A percentile compares a stretch with the other conserved stretches of the same genome.
phyloP scores from a whole-genome alignment of 768 basidiomycete genomes.

The Hericium coralloides region DNA sequence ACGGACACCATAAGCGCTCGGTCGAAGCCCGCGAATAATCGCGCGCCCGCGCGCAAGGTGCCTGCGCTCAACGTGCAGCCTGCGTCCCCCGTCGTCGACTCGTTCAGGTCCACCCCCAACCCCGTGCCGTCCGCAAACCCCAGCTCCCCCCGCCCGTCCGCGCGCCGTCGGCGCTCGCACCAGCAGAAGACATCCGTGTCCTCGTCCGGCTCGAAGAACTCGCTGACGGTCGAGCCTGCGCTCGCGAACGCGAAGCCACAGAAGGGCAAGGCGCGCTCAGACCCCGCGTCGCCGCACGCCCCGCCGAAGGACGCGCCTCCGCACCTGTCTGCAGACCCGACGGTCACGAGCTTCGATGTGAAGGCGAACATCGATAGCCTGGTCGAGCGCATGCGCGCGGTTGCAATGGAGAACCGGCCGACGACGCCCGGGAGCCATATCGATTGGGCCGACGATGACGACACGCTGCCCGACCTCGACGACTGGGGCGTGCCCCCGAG shows the following conservation, averaged over 20 bases:
- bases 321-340: conserved; percentile 34
- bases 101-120: background rate
- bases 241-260: conserved; percentile 14
- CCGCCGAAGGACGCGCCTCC: conserved; percentile 50
- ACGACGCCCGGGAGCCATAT: conserved; percentile 71
- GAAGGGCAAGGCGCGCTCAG: conserved; percentile 6
- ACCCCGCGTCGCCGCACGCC: conserved; percentile 15
- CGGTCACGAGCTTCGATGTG: conserved; percentile 35
- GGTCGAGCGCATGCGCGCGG: conserved; percentile 67
- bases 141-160: conserved; percentile 31
- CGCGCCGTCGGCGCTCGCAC: conserved; percentile 42
- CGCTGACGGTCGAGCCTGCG: conserved; percentile 9
- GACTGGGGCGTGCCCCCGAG: conserved; percentile 70
- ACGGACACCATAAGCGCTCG: background rate
- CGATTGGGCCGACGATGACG: conserved; percentile 87
- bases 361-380: conserved; percentile 64
- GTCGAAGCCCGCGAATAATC: conserved; percentile 5
- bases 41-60: conserved; percentile 5
- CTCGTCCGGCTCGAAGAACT: conserved; percentile 12
- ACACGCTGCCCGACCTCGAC: conserved; percentile 70
- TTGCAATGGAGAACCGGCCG: conserved; percentile 62
- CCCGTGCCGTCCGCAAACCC: conserved; percentile 16
- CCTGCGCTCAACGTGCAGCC: conserved; percentile 11
- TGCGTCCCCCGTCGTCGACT: conserved; percentile 7
- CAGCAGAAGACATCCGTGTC: conserved; percentile 24